Evolutionary conservation across 2,329 filamentous ascomycete species (phyloP).

Genomic region (Sclerotinia sclerotiorum): DNA sequence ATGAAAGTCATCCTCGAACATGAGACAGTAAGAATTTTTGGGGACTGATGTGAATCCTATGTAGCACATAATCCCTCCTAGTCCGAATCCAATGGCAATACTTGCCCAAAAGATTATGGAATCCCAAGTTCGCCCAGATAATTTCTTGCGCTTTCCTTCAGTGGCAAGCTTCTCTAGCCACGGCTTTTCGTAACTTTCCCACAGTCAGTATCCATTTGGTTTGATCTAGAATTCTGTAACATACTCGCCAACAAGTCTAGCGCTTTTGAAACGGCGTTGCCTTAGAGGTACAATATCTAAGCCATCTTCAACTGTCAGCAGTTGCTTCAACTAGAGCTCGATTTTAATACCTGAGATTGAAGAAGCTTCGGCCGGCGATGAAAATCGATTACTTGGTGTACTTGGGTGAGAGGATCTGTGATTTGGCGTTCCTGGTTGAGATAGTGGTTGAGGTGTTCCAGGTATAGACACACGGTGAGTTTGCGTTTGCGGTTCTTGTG

Average conservation of each 20-base stretch:
- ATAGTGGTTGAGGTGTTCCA: constrained; percentile 7
- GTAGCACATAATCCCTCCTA: constrained; percentile 26
- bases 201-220: neutral
- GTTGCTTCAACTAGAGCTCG: neutral
- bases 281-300: constrained; percentile 12
- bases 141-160: constrained; percentile 24
- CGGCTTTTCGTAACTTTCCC: constrained; percentile 28
- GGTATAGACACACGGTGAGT: constrained; percentile 4
- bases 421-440: constrained; percentile 17
- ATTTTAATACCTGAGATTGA: constrained; percentile 18
- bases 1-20: constrained; percentile 50
- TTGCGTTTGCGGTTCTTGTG: constrained; percentile 10
- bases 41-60: constrained; percentile 21
- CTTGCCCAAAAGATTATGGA: constrained; percentile 23
- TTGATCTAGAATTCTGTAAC: neutral
- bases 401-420: constrained; percentile 10
- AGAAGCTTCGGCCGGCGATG: constrained; percentile 1
- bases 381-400: constrained; percentile 15
- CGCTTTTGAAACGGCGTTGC: constrained; percentile 27
- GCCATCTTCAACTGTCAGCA: neutral
- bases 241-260: constrained; percentile 27
- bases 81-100: constrained; percentile 22
- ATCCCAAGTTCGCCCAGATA: constrained; percentile 23
- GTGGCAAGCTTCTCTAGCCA: constrained; percentile 22
- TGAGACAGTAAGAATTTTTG: constrained; percentile 46